These are phyloP conservation scores for Globisporangium paroecandrum DNA, from an alignment of 352 stramenopile genomes.

Conservation along the genomic window DNA sequence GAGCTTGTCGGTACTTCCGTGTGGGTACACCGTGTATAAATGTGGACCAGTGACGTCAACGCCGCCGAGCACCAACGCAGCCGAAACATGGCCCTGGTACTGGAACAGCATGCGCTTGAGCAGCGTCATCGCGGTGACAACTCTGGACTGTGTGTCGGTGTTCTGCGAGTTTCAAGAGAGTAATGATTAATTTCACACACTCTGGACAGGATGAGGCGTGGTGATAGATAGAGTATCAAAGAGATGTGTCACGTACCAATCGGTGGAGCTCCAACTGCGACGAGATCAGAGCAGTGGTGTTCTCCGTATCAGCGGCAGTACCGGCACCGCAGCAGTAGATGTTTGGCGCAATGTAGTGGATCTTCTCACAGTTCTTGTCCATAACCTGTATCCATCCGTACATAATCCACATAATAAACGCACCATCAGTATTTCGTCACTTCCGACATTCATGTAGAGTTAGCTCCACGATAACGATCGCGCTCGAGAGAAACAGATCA, in stretches of 20 bases:
- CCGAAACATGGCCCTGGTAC: conserved; percentile 95
- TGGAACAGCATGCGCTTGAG: conserved; percentile 97
- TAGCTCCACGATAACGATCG: too few relatives aligned
- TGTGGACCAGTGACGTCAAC: conserved; percentile 94
- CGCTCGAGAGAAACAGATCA: neutral
- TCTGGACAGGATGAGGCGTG: neutral
- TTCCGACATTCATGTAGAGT: too few relatives aligned
- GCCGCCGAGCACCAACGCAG: conserved; percentile 97
- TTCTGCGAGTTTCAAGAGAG: conserved; percentile 35
- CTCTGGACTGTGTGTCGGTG: conserved; percentile 83
- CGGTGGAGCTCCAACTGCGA: conserved; percentile 95
- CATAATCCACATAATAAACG: neutral
- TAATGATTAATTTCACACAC: neutral
- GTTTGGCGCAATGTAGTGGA: conserved; percentile 99
- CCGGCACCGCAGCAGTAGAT: conserved; percentile 99
- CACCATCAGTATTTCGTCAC: neutral
- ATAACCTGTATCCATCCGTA: conserved; percentile 66
- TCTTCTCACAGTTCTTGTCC: conserved; percentile 99
- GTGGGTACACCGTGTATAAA: conserved; percentile 98
- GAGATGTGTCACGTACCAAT: conserved; percentile 55
- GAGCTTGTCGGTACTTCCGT: conserved; percentile 96
- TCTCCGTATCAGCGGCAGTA: conserved; percentile 97
- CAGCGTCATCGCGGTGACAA: conserved; percentile 96
- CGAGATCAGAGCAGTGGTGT: conserved; percentile 78
- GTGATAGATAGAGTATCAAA: neutral